phyloP scores from a whole-genome alignment of 805 yeast genomes.

The Teunomyces barrocoloradensis region DNA sequence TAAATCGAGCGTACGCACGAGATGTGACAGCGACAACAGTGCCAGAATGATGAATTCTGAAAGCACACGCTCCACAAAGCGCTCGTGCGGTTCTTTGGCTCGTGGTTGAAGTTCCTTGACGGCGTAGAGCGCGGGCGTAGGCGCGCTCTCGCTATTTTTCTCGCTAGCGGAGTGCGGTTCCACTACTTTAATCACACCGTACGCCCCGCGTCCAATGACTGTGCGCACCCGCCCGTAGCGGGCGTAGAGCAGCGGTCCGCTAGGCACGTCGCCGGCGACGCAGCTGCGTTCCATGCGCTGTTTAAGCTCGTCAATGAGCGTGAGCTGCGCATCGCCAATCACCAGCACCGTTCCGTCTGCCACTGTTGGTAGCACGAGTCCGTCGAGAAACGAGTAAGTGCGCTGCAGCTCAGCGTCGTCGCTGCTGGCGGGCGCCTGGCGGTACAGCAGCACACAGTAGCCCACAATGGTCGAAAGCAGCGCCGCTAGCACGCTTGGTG shows the following conservation, averaged over 20 bases:
- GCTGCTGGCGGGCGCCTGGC: slow-evolving; percentile 11
- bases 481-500: slow-evolving; percentile 12
- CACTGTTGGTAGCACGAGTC: slow-evolving; percentile 21
- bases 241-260: slow-evolving; percentile 8
- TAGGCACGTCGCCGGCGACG: neutral
- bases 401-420: slow-evolving; percentile 35
- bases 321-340: slow-evolving; percentile 27
- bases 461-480: slow-evolving; percentile 33
- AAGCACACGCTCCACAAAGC: slow-evolving; percentile 69
- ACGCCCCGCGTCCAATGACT: slow-evolving; percentile 45
- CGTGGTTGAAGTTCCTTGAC: slow-evolving; percentile 32
- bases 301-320: slow-evolving; percentile 21
- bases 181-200: slow-evolving; percentile 46
- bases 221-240: slow-evolving; percentile 34
- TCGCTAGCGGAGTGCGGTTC: slow-evolving; percentile 12
- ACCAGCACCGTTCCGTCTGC: slow-evolving; percentile 18
- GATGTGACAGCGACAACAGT: slow-evolving; percentile 70
- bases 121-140: slow-evolving; percentile 19
- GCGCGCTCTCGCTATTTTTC: too few relatives aligned
- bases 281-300: slow-evolving; percentile 11
- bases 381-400: slow-evolving; percentile 29
- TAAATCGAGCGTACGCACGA: slow-evolving; percentile 74
- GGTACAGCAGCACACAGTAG: slow-evolving; percentile 30
- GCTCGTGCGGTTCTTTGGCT: slow-evolving; percentile 28
- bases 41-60: slow-evolving; percentile 89